phyloP scores from a whole-genome alignment of 1,284 basidiomycete genomes.

The Fomitopsis betulina region DNA sequence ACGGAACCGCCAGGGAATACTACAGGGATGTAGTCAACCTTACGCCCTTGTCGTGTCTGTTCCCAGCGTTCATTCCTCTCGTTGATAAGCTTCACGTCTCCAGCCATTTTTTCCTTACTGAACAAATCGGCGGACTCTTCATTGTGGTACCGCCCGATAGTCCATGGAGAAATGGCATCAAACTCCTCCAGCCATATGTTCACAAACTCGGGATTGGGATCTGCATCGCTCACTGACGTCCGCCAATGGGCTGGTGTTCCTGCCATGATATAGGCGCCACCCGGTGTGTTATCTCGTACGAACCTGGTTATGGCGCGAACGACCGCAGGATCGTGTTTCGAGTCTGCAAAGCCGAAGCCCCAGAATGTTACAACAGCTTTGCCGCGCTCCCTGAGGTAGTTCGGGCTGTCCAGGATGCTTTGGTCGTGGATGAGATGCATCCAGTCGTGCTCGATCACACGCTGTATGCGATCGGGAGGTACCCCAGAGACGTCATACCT shows the following conservation, averaged over 20 bases:
- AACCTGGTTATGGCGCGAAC: constrained; percentile 50
- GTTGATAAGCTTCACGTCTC: constrained; percentile 55
- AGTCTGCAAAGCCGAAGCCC: constrained; percentile 67
- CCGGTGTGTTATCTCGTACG: constrained; percentile 57
- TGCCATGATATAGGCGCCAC: constrained; percentile 68
- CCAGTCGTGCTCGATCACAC: constrained; percentile 64
- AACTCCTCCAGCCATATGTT: constrained; percentile 66
- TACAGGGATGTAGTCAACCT: constrained; percentile 71
- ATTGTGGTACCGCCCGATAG: constrained; percentile 57
- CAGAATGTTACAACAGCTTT: constrained; percentile 66
- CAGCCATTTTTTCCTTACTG: constrained; percentile 53
- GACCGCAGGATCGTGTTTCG: constrained; percentile 55
- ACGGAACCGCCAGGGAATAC: constrained; percentile 74
- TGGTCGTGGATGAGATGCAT: constrained; percentile 57
- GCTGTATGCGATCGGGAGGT: constrained; percentile 50
- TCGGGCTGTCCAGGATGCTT: constrained; percentile 61
- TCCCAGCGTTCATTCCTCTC: constrained; percentile 37
- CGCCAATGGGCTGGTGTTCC: constrained; percentile 70
- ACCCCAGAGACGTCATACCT: constrained; percentile 79
- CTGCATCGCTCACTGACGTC: constrained; percentile 59
- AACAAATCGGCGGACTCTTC: constrained; percentile 56
- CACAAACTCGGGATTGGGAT: constrained; percentile 57
- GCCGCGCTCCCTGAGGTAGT: constrained; percentile 62
- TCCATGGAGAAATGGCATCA: constrained; percentile 76
- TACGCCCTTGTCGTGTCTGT: constrained; percentile 33